A percentile compares a stretch with the other conserved stretches of the same genome.
phyloP scores from a whole-genome alignment of 192 early-diverging fungal species.

The Coemansia sp. region DNA sequence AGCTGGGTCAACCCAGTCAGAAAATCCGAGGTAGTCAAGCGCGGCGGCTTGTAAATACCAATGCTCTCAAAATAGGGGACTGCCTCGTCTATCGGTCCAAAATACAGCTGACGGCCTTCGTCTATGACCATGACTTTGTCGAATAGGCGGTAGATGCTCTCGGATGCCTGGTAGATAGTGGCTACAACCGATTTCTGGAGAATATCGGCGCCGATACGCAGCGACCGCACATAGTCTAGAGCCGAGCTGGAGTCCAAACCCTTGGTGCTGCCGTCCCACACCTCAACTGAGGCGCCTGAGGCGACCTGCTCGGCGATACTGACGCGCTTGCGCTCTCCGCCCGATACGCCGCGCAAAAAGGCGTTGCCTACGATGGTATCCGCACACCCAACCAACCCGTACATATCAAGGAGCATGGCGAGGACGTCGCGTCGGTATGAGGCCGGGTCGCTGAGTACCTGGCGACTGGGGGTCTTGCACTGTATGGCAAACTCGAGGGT shows the following conservation, averaged over 20 bases:
- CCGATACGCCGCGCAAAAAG: conserved; percentile 62
- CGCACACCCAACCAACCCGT: conserved; percentile 56
- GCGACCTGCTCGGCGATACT: conserved; percentile 61
- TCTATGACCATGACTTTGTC: conserved; percentile 69
- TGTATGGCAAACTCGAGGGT: conserved; percentile 75
- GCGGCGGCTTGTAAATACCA: conserved; percentile 61
- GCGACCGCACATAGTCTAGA: conserved; percentile 67
- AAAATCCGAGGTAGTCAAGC: conserved; percentile 72
- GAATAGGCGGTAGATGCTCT: conserved; percentile 74
- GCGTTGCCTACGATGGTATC: conserved; percentile 60
- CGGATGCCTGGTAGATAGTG: conserved; percentile 70
- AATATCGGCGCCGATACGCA: conserved; percentile 70
- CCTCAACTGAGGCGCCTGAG: conserved; percentile 54
- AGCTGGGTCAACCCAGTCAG: conserved; percentile 69
- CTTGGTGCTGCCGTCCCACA: conserved; percentile 64
- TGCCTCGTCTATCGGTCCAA: conserved; percentile 61
- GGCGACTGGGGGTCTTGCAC: conserved; percentile 66
- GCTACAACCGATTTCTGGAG: conserved; percentile 60
- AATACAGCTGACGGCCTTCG: conserved; percentile 67
- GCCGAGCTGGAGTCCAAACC: conserved; percentile 59
- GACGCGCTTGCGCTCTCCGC: conserved; percentile 67
- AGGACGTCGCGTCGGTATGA: conserved; percentile 41
- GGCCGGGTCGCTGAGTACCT: conserved; percentile 63
- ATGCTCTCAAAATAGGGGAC: conserved; percentile 63
- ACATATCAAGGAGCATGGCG: conserved; percentile 56